phyloP scores from a whole-genome alignment of 768 basidiomycete species.

The Serendipita sp. region DNA sequence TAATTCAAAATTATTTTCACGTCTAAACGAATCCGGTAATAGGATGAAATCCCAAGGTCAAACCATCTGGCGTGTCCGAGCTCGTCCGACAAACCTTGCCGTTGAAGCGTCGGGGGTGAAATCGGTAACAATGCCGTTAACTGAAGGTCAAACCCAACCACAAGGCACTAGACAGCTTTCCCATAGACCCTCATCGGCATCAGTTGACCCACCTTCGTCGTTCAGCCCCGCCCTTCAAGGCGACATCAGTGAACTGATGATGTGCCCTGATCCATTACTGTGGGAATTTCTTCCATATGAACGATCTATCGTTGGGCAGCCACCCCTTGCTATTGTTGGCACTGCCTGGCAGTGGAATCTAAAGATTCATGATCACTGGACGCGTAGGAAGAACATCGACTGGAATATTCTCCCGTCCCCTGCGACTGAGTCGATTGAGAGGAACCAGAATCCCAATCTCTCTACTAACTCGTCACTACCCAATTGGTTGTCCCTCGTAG shows the following conservation, averaged over 20 bases:
- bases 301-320: background rate
- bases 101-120: no score
- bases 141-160: no score
- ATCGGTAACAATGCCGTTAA: no score
- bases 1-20: no score
- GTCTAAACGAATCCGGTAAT: no score
- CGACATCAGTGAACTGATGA: background rate
- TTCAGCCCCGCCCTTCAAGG: no score
- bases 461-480: background rate
- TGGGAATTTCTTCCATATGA: background rate
- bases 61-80: no score
- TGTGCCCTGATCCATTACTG: background rate
- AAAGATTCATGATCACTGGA: conserved; percentile 1
- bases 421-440: background rate
- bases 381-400: background rate
- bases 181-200: no score
- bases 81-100: no score
- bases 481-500: background rate
- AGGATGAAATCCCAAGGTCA: no score
- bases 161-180: no score
- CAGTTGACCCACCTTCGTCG: no score
- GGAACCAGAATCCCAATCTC: background rate
- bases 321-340: background rate
- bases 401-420: background rate
- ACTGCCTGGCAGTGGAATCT: background rate